Base-by-base conservation (phyloP, 2,329 filamentous ascomycete species). In the Achaetomium macrosporum region DNA sequence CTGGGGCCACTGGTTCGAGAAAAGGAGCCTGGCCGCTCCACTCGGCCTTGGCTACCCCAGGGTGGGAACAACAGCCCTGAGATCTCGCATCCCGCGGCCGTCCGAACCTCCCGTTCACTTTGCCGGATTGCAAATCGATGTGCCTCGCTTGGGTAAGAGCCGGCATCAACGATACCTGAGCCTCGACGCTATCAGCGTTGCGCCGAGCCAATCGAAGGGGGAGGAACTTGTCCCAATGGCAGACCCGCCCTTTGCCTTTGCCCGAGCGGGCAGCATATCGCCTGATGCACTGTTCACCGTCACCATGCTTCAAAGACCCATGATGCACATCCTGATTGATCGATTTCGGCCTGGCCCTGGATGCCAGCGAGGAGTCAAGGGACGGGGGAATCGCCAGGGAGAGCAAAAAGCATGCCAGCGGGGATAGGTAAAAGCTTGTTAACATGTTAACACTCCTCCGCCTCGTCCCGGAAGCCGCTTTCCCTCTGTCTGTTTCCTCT, bases 101-200 rank as follows among this genome's bases (percentile, higher is more conserved):
- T 44, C 35, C 33, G 44, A 30, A 29, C 13, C 42, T 46, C 29
- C 9, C 30, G 15, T 31, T 31, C 30, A 12, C 42, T 37, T 41
- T 30, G 29, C 25, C n/a, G 33, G 33, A 7, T 17, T 39, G 39
- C 43, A 30, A 40, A 40, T 41, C 39, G 19, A 44, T 43, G 37
- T 15, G 53, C 44, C 44, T 51, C 37, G 44, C 51, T 37, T 51
- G 53, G 53, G 40, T 41, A 25, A 10, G 29, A 35, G 9, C 16
- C 36, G 40, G 33, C 36, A 19, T 47, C 42, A 37, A 48, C 16
- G 12, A 41, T 11, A 19, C 44, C 17, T 37, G 36, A 37, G 20
- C n/a, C 19, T 25, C 15, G 51, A 41, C 16, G 39, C 6, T 13
- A 35, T 35, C 41, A 53, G 41, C 42, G 8, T 15, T 15, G 37